Conservation (phyloP, 257 asterid genomes). For the Leptodermis oblonga region DNA sequence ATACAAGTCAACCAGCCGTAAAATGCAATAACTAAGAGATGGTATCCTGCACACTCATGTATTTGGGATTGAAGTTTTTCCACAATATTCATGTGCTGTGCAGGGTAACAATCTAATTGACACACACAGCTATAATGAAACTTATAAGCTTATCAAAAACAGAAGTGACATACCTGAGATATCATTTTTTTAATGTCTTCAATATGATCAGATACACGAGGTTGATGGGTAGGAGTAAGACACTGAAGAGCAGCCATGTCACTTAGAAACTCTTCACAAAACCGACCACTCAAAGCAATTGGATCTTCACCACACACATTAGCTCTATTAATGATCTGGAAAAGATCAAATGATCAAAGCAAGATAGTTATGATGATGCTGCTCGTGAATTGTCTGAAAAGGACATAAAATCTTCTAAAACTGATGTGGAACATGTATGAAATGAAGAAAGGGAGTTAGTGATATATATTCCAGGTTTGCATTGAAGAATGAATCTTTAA, state of each 20-base stretch:
- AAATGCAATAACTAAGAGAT: background rate
- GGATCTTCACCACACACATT: conserved; percentile 62
- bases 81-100: background rate
- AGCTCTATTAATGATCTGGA: conserved; percentile 76
- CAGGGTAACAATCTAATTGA: background rate
- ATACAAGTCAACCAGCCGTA: too few species aligned
- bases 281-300: conserved; percentile 57
- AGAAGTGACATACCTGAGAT: conserved; percentile 48
- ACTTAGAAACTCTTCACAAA: conserved; percentile 67
- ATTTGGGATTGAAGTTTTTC: background rate
- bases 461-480: background rate
- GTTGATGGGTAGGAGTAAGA: conserved; percentile 73
- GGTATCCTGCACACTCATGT: background rate
- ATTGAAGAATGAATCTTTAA: background rate
- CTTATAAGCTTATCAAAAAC: background rate
- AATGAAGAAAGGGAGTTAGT: background rate
- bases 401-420: background rate
- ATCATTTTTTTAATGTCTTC: conserved; percentile 78
- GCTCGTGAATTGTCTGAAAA: background rate
- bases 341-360: conserved; percentile 1
- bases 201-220: conserved; percentile 71
- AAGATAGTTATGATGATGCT: background rate
- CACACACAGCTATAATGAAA: background rate
- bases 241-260: conserved; percentile 90
- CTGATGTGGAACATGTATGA: background rate